These are phyloP conservation scores for Rhodamnia rubescens DNA, from an alignment of 345 rosid species.

Conservation along the genomic window DNA sequence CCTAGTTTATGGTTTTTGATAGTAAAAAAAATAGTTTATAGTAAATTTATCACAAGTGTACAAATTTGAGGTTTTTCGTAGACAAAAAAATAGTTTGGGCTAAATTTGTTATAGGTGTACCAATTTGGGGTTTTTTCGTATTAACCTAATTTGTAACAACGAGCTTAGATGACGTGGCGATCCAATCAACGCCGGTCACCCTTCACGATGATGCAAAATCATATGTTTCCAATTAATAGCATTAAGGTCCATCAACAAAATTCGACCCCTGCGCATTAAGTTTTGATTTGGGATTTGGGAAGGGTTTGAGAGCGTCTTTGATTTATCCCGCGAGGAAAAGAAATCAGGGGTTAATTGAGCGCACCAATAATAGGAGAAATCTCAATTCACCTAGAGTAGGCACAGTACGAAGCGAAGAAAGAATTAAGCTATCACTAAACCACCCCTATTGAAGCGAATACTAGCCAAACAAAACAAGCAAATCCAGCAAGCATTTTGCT, in stretches of 20 bases:
- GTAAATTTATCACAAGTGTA: no score
- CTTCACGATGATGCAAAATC: neutral
- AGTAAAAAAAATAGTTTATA: no score
- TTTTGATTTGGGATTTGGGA: neutral
- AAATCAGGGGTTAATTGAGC: neutral
- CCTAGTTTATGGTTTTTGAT: no score
- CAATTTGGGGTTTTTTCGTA: no score
- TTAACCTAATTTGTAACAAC: no score
- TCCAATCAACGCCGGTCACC: neutral
- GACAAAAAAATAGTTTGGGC: no score
- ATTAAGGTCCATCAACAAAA: no score
- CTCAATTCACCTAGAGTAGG: neutral
- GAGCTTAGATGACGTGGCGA: neutral
- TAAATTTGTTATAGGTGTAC: no score
- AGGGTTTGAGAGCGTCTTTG: neutral
- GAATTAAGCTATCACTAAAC: neutral
- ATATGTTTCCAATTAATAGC: neutral
- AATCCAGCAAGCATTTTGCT: neutral
- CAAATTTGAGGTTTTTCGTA: no score
- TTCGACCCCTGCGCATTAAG: neutral
- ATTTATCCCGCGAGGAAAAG: neutral
- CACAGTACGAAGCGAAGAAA: neutral
- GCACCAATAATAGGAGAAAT: neutral
- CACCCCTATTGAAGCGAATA: neutral
- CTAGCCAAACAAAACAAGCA: neutral